Evolutionary conservation across 208 protist species (phyloP), one percentile per base, ranked within the genome.

Genomic region (Vickermania ingenoplastis): DNA sequence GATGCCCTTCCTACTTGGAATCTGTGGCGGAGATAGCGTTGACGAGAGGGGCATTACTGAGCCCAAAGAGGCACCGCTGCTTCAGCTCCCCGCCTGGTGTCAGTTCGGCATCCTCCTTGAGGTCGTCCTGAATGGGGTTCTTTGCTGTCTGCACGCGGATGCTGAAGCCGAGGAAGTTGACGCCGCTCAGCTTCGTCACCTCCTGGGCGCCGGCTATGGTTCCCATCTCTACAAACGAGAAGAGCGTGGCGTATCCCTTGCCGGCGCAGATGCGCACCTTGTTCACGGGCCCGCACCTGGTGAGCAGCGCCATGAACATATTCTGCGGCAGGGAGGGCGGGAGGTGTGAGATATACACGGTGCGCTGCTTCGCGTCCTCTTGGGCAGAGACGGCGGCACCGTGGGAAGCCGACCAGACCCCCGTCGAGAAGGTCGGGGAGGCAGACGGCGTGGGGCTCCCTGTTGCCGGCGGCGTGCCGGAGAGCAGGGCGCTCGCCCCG

Each of bases 191-290:
- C 36, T 76, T 69, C 57, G 85, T 62, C 26, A 61, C 36, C 13
- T 69, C 79, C 21, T 65, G 57, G 23, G 75, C 82, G 27, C 67
- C 82, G 29, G 85, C 73, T 17, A 72, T 11, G 7, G 75, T 83
- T 11, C 71, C 66, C 82, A 93, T 93, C 59, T 93, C 82, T 14
- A 93, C 86, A 70, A 93, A 93, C 0, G 86, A 81, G 65, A 90
- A 90, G 14, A 93, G 61, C 21, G 86, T 89, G 24, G 59, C 49
- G 59, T 88, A 84, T 26, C 76, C 76, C 30, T 54, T 79, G 31
- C 81, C 75, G 30, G 66, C 63, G 62, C 86, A 93, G 22, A 93
- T 45, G 51, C 86, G 82, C 7, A 93, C 79, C 59, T 87, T 90
- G 67, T 86, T 90, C 31, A 93, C 83, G 1, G 53, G 52, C 2